Evolutionary conservation across 306 rosid species (phyloP).

Genomic region (Ziziphus jujuba): DNA sequence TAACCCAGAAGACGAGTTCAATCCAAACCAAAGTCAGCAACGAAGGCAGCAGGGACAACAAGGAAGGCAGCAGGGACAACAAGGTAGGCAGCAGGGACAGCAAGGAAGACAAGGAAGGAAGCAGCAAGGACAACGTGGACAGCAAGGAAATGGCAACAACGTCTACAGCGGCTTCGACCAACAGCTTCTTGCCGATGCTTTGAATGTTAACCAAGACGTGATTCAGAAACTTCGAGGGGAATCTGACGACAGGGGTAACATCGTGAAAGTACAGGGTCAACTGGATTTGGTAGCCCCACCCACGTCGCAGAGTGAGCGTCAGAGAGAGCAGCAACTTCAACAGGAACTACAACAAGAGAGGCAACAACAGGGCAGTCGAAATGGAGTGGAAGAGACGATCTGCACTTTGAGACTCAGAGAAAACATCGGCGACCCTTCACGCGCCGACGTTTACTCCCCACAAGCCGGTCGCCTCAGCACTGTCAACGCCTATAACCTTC

Average conservation of each 20-base stretch:
- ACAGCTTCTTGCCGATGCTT: slow-evolving; percentile 31
- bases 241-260: slow-evolving; percentile 31
- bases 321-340: slow-evolving; percentile 7
- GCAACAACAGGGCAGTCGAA: slow-evolving; percentile 1
- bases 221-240: slow-evolving; percentile 34
- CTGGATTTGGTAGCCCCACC: slow-evolving; percentile 44
- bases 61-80: not conserved
- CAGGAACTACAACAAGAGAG: not conserved
- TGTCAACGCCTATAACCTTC: slow-evolving; percentile 30
- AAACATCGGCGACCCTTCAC: slow-evolving; percentile 24
- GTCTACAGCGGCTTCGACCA: slow-evolving; percentile 42
- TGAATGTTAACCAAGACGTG: slow-evolving; percentile 29
- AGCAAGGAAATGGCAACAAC: slow-evolving; percentile 26
- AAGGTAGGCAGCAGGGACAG: not conserved
- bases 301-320: not conserved
- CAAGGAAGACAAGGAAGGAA: not conserved
- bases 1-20: slow-evolving; percentile 48
- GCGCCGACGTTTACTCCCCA: slow-evolving; percentile 28
- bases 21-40: not conserved
- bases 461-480: slow-evolving; percentile 34
- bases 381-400: slow-evolving; percentile 32
- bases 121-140: too few relatives aligned
- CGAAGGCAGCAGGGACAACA: not conserved
- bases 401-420: slow-evolving; percentile 24
- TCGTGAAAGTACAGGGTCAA: slow-evolving; percentile 36